A percentile compares a stretch with the other conserved stretches of the same genome.
Evolutionary conservation across 306 rosid genomes (phyloP).

Genomic region (Boehmeria nivea): DNA sequence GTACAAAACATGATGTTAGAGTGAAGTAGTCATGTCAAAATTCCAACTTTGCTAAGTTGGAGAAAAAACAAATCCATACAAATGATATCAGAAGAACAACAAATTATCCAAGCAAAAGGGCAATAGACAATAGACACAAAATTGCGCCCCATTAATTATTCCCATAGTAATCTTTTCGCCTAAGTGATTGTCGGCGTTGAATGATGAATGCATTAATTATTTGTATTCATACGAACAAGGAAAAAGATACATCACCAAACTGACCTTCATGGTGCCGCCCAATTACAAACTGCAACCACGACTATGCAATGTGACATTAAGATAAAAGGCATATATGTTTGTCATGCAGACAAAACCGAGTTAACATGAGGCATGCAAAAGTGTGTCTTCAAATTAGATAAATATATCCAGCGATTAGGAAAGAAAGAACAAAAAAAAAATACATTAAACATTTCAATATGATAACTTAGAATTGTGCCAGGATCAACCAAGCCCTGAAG

Average conservation of each 20-base stretch:
- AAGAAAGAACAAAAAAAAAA: too few species aligned
- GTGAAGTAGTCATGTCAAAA: neutral
- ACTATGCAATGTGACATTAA: too few species aligned
- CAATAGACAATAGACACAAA: neutral
- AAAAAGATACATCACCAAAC: constrained; percentile 15
- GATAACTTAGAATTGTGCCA: too few species aligned
- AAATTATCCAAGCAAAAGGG: constrained; percentile 4
- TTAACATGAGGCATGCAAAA: too few species aligned
- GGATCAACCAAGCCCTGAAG: too few species aligned
- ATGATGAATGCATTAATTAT: neutral
- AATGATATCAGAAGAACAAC: neutral
- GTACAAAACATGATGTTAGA: constrained; percentile 1
- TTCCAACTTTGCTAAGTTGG: neutral
- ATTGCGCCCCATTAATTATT: neutral
- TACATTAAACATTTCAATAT: too few species aligned
- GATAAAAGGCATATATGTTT: too few species aligned
- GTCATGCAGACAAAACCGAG: too few species aligned
- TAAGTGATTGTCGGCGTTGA: neutral
- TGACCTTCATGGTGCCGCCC: constrained; percentile 24
- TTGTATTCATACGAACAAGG: neutral
- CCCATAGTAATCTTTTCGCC: neutral
- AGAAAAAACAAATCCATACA: neutral
- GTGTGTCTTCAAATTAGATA: too few species aligned
- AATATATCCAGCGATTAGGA: too few species aligned
- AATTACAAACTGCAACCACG: too few species aligned